Evolutionary conservation across 805 yeast species (phyloP), one percentile per base, ranked within the genome.

Genomic region (Millerozyma acaciae): DNA sequence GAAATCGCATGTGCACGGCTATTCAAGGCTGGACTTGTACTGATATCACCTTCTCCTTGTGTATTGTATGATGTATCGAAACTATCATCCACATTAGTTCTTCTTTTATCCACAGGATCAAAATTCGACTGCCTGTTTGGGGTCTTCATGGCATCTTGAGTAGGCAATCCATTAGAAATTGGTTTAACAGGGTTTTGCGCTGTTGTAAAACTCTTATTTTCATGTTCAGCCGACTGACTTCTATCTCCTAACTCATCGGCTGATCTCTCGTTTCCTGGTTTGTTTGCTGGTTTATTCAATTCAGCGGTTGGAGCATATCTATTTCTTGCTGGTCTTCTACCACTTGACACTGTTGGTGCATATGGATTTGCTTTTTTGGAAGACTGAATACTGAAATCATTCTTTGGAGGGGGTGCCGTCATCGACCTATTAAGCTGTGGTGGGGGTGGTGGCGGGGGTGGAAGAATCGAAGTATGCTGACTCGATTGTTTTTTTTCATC

Each of bases 301-400:
- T 13, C 28, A 7, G 28, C 33, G 5, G 49, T 42, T 8, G 34
- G 39, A 13, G 38, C 24, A 31, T 41, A 39, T 15, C 32, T 41
- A 16, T 34, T n/a, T n/a, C 32, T 32, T 24, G 47, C 21, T 2
- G 52, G 38, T 8, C 34, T 51, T 21, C 40, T 45, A 20, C 46
- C 40, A 12, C 46, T 31, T 13, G 29, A 27, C n/a, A 39, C 32
- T 38, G 30, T 45, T 6, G 39, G 22, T 12, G 39, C 25, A 3
- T 42, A n/a, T n/a, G n/a, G n/a, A n/a, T n/a, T n/a, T n/a, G n/a
- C n/a, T n/a, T n/a, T n/a, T n/a, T n/a, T n/a, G n/a, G n/a, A n/a
- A n/a, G n/a, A n/a, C n/a, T n/a, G n/a, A n/a, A n/a, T n/a, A n/a
- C n/a, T n/a, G n/a, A n/a, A n/a, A n/a, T n/a, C n/a, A n/a, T n/a